Conservation (phyloP, 257 asterid species). For the Mitragyna speciosa region DNA sequence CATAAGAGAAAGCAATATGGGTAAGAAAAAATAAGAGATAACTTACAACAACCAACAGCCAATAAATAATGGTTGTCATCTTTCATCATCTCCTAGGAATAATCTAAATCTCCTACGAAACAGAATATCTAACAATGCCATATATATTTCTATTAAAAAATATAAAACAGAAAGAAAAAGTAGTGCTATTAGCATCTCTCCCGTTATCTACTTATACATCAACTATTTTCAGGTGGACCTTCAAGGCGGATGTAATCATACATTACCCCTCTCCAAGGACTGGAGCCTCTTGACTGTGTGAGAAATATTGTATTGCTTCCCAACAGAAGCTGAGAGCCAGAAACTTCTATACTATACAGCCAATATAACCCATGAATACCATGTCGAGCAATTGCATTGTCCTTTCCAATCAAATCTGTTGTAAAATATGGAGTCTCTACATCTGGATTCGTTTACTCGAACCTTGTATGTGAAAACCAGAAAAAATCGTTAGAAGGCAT, state of each 20-base stretch:
- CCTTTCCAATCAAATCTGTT: constrained; percentile 63
- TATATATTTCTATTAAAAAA: background rate
- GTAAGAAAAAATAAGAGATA: background rate
- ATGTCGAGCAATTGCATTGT: constrained; percentile 82
- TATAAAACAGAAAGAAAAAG: background rate
- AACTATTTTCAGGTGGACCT: constrained; percentile 38
- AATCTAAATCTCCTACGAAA: background rate
- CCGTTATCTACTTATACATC: background rate
- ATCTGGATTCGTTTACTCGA: constrained; percentile 39
- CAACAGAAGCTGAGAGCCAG: constrained; percentile 34
- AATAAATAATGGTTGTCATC: background rate
- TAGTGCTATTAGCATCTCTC: background rate
- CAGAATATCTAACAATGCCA: background rate
- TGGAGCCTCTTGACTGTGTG: constrained; percentile 48
- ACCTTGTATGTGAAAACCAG: constrained; percentile 31
- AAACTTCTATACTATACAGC: constrained; percentile 44
- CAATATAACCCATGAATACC: constrained; percentile 79
- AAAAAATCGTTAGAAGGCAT: background rate
- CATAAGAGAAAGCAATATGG: too few relatives aligned
- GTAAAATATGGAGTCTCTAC: constrained; percentile 37
- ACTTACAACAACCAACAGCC: background rate
- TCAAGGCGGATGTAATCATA: constrained; percentile 82
- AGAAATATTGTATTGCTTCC: constrained; percentile 49
- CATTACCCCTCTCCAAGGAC: constrained; percentile 63
- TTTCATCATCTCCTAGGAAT: background rate